Evolutionary conservation across 768 basidiomycete species (phyloP), one percentile per base, ranked within the genome.

Genomic region (Rhizopogon roseolus): DNA sequence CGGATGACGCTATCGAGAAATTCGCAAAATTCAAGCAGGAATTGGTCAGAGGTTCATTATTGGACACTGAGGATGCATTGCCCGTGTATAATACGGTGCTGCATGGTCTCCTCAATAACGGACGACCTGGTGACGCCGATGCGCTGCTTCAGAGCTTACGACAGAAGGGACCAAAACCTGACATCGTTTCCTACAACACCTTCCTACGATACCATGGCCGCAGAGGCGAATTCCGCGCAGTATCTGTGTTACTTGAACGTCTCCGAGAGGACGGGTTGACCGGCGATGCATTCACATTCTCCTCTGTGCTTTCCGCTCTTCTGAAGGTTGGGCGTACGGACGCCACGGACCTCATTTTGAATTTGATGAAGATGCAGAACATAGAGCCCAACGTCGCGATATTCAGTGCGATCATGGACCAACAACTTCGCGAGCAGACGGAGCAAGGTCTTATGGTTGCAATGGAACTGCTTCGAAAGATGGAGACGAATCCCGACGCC

Each of bases 201-300:
- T 75, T 97, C 60, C 71, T 98, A 49, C 75, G 76, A 11, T 82
- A 87, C 61, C 81, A 88, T 62, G 79, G 79, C 13, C 78, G 81
- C 37, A 79, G 74, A 46, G 75, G 77, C 28, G 81, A 94, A 65
- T 77, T 91, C 61, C 77, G 80, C 50, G 73, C 71, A 2, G 74
- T 95, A 55, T 81, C 83, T 3, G 58, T 67, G 16, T 66, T 84
- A 22, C 69, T 98, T 44, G 76, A 77, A 44, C 68, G 74, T 53
- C 82, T 96, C 73, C 67, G 73, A 25, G 64, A 73, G 13, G 75
- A 70, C 1, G 76, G 76, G 0, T 62, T 96, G 34, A 60, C 69
- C 19, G 89, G 92, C 6, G 91, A 98, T 65, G 81, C 89, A 10
- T 83, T 86, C 68, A 97, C 89, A 0, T 98, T 86, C 67, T 93